A percentile compares a stretch with the other conserved stretches of the same genome.
phyloP scores from a whole-genome alignment of 176 grass and related monocot genomes.

The Musa itinerans region DNA sequence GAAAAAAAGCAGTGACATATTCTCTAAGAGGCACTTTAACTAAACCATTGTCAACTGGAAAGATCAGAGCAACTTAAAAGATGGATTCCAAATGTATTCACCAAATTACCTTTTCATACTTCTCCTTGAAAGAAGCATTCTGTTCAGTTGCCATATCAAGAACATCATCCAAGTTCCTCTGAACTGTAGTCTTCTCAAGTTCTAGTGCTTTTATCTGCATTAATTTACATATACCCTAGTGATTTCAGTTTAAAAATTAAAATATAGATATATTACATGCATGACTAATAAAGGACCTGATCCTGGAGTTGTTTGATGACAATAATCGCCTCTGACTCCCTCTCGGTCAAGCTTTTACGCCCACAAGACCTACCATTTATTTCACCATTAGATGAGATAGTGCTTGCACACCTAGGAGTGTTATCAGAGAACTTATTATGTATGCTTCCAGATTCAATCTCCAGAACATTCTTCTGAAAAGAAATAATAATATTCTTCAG shows the following conservation, averaged over 20 bases:
- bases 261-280: slow-evolving; percentile 8
- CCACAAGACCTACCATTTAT: slow-evolving; percentile 14
- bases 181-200: slow-evolving; percentile 66
- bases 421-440: slow-evolving; percentile 17
- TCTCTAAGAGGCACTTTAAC: too few species aligned
- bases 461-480: slow-evolving; percentile 31
- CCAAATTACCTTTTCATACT: slow-evolving; percentile 62
- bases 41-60: too few species aligned
- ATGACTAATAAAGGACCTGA: slow-evolving; percentile 44
- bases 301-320: slow-evolving; percentile 90
- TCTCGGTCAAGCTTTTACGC: slow-evolving; percentile 45
- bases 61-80: too few species aligned
- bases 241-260: slow-evolving; percentile 15
- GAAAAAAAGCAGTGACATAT: too few species aligned
- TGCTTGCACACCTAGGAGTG: slow-evolving; percentile 8
- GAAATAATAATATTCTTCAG: slow-evolving; percentile 16
- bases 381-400: slow-evolving; percentile 16
- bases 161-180: slow-evolving; percentile 70
- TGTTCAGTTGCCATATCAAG: slow-evolving; percentile 64
- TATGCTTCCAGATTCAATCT: slow-evolving; percentile 24
- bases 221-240: slow-evolving; percentile 12
- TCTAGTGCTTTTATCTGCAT: slow-evolving; percentile 74
- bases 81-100: neutral
- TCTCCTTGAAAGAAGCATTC: slow-evolving; percentile 54
- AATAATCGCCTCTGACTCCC: slow-evolving; percentile 80